Evolutionary conservation across 148 eudicot species (phyloP), one percentile per base, ranked within the genome.

Genomic region (Amaranthus cruentus): DNA sequence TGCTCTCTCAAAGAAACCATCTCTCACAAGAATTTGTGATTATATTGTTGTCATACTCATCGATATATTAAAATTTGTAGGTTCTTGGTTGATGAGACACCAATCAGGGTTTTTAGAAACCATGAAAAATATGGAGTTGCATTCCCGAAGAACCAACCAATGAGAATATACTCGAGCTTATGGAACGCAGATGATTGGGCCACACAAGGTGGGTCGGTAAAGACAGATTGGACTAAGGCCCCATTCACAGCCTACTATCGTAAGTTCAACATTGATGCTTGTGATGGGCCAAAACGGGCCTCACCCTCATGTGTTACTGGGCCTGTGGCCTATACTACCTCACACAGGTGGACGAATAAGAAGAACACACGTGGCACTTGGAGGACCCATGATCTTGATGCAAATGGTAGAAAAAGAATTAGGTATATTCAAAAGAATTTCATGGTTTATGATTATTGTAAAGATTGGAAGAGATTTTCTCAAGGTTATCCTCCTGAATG

Each of bases 181-280:
- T 86, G 87, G 87, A 84, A 84, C 7, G 89, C 86, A 3, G 88
- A 86, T 47, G 83, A 86, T 49, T 86, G 88, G 88, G 88, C 88
- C 2, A 86, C 88, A 2, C 72, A 74, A 74, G 89, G 89, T 5
- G 89, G 89, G 0, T 60, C 71, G 21, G 79, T 84, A 4, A 86
- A 86, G 69, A 78, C 89, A 2, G 81, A 86, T n/a, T 86, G 89
- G 87, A n/a, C 84, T 28, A 83, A 82, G 59, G 84, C 88, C 2
- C 91, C 91, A 3, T 87, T 87, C 76, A 83, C 71, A 0, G 91
- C 91, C 1, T 85, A 75, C 66, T 85, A 85, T 69, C 65, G 88
- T 5, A 82, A 82, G 77, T 83, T 78, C 56, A 81, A 81, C 52
- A 82, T 78, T 9, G 83, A 87, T 51, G 83, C 86, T 13, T 83